Evolutionary conservation across 495 filamentous ascomycete genomes (phyloP).

Genomic region (Zalerion maritima): DNA sequence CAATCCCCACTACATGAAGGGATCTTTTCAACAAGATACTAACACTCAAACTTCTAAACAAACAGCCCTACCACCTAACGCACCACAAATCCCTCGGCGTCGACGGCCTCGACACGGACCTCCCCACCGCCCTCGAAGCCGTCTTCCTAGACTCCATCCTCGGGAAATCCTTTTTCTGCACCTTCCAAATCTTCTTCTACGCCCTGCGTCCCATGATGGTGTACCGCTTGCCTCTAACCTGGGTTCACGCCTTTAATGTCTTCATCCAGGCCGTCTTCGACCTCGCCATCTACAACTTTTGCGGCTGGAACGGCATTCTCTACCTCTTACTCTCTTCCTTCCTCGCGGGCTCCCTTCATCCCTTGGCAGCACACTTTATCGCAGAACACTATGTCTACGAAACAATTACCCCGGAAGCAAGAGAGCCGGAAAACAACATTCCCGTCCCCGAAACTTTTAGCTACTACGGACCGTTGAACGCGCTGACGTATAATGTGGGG

Average conservation of each 20-base stretch:
- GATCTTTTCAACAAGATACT: constrained; percentile 1
- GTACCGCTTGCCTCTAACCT: constrained; percentile 76
- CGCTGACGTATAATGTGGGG: constrained; percentile 92
- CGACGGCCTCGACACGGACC: constrained; percentile 88
- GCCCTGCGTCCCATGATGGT: constrained; percentile 95
- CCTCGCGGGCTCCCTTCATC: constrained; percentile 85
- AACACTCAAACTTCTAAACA: constrained; percentile 3
- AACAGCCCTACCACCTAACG: constrained; percentile 87
- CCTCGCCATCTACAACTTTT: constrained; percentile 41
- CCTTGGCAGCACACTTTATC: constrained; percentile 95
- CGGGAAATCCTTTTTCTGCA: constrained; percentile 98
- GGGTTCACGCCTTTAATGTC: constrained; percentile 72
- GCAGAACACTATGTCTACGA: constrained; percentile 98
- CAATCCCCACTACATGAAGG: background rate
- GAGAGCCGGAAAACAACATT: constrained; percentile 41
- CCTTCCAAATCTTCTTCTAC: constrained; percentile 99
- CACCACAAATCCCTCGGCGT: constrained; percentile 99
- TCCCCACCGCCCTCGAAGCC: constrained; percentile 85
- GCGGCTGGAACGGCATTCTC: constrained; percentile 43
- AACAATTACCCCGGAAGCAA: constrained; percentile 40
- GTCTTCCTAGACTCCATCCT: constrained; percentile 89
- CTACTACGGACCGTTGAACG: constrained; percentile 89
- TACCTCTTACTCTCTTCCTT: constrained; percentile 83
- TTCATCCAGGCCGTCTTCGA: constrained; percentile 66
- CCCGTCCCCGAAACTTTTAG: constrained; percentile 88